Evolutionary conservation across 305 asterid species (phyloP), one percentile per base, ranked within the genome.

Genomic region (Fraxinus xanthoxyloides): DNA sequence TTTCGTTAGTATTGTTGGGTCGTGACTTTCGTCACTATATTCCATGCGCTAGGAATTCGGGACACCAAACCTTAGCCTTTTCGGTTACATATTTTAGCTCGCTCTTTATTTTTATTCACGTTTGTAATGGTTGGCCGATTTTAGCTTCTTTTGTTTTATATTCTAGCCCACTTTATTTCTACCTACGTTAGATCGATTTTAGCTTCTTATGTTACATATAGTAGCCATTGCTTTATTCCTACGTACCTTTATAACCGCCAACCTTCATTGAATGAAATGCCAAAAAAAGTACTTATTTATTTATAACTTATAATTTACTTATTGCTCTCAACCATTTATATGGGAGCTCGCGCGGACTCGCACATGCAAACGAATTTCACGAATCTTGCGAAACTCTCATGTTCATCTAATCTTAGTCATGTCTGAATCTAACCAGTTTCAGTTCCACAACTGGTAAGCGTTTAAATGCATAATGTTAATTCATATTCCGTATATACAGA

Each of bases 261-360:
- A 48, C 5, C 56, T 48, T 15, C 21, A 4, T 48, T 48, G 59
- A 48, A 48, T 48, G 59, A 15, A 48, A n/a, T 15, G 59, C 59
- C 6, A 48, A 48, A 48, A 35, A 15, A 48, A 3, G 6, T 46
- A 46, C 19, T 13, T 51, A 51, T 51, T 17, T 51, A 17, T 95
- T 43, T 43, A 3, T 12, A 43, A 43, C 51, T 48, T 15, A 4
- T 1, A 48, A 48, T 4, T 48, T 17, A 48, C 7, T 48, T 48
- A 23, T 26, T 63, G 34, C 34, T 17, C 28, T 24, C 31, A 15
- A 48, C 59, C 59, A 17, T 48, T 48, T 48, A n/a, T 48, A 15
- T 4, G 4, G 59, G 21, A 15, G 21, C 59, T 48, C 21, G 34
- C 7, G 6, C 34, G 72, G 17, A 24, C n/a, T 23, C 2, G 34